Conservation (phyloP, 2,329 filamentous ascomycete genomes). For the Nothopassalora personata region DNA sequence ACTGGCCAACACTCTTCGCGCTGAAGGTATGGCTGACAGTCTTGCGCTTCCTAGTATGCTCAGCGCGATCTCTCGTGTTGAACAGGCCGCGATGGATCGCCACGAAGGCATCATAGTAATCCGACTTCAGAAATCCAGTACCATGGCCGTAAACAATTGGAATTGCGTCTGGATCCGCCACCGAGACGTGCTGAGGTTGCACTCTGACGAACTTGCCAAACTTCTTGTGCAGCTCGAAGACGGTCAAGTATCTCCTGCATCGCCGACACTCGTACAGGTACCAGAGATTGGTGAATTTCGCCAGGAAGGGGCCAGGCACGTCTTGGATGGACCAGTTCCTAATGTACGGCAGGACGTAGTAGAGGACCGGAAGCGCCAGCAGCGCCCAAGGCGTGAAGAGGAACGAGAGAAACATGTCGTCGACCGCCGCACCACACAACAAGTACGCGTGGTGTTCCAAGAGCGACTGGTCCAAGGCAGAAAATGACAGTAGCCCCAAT, state of each 20-base stretch:
- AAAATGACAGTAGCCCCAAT: background rate
- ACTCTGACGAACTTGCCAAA: slow-evolving; percentile 76
- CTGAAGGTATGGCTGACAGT: slow-evolving; percentile 83
- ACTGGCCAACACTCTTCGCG: slow-evolving; percentile 68
- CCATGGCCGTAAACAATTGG: slow-evolving; percentile 65
- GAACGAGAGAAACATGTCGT: slow-evolving; percentile 34
- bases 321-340: slow-evolving; percentile 50
- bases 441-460: background rate
- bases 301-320: slow-evolving; percentile 60
- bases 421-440: background rate
- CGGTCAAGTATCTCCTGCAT: slow-evolving; percentile 52
- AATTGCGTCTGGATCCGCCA: slow-evolving; percentile 77
- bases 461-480: background rate
- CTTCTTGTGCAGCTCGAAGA: slow-evolving; percentile 70
- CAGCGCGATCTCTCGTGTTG: slow-evolving; percentile 75
- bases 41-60: slow-evolving; percentile 87
- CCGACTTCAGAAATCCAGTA: slow-evolving; percentile 50
- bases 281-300: slow-evolving; percentile 74
- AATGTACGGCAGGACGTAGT: slow-evolving; percentile 57
- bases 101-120: slow-evolving; percentile 90
- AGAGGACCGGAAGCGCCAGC: slow-evolving; percentile 47
- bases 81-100: slow-evolving; percentile 81
- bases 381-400: slow-evolving; percentile 44
- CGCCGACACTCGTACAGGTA: slow-evolving; percentile 59
- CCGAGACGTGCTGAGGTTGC: slow-evolving; percentile 75